Percentiles rank a stretch among this genome's conserved stretches.
phyloP scores from a whole-genome alignment of 2,329 filamentous ascomycete genomes.

The Exophiala xenobiotica region DNA sequence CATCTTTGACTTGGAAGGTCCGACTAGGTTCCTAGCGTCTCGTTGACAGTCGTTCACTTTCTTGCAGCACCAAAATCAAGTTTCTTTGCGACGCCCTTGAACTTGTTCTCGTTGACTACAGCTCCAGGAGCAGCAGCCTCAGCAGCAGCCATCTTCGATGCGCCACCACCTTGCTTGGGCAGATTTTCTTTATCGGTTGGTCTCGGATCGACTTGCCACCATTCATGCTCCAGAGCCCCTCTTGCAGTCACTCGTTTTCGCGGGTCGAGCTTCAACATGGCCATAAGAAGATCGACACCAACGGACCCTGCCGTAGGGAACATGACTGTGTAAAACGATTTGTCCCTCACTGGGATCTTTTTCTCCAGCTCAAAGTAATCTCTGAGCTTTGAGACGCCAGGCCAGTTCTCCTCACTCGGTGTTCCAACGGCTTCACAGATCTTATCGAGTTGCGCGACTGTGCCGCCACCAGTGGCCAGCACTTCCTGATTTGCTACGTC shows the following conservation, averaged over 20 bases:
- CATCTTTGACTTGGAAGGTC: too few relatives aligned
- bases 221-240: conserved; percentile 76
- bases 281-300: conserved; percentile 84
- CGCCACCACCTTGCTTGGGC: conserved; percentile 69
- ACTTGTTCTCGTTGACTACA: conserved; percentile 54
- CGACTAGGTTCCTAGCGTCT: too few relatives aligned
- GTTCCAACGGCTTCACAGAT: conserved; percentile 86
- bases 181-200: conserved; percentile 80
- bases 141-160: conserved; percentile 75
- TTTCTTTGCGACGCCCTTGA: conserved; percentile 76
- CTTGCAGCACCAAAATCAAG: conserved; percentile 66
- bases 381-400: conserved; percentile 76
- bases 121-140: conserved; percentile 73
- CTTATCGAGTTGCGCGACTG: conserved; percentile 75
- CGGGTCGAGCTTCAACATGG: conserved; percentile 83
- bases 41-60: too few relatives aligned
- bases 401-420: conserved; percentile 92
- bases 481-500: conserved; percentile 62
- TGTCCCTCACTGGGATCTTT: conserved; percentile 58
- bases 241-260: conserved; percentile 74
- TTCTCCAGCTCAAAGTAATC: conserved; percentile 70
- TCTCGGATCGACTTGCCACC: conserved; percentile 80
- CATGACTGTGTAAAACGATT: conserved; percentile 69
- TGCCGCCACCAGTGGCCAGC: conserved; percentile 22
- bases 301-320: conserved; percentile 79